Percentiles rank a stretch among this genome's conserved stretches.
These are phyloP conservation scores for Anisodus tanguticus DNA, from an alignment of 257 asterid genomes.

Conservation along the genomic window DNA sequence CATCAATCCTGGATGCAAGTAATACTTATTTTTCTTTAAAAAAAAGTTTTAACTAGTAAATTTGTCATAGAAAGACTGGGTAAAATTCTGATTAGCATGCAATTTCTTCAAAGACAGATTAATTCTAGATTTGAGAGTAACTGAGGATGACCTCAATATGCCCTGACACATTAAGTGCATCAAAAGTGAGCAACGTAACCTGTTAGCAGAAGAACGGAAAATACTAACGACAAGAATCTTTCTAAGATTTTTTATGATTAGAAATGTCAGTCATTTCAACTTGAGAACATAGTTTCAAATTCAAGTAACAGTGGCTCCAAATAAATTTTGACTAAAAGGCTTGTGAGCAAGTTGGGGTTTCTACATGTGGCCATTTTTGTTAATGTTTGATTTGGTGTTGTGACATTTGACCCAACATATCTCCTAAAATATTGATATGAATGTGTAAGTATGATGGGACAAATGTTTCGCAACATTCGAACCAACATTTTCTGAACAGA, in stretches of 20 bases:
- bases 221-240: background rate
- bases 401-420: no score
- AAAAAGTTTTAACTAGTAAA: background rate
- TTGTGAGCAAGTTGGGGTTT: background rate
- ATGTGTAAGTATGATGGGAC: no score
- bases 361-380: background rate
- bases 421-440: no score
- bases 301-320: constrained; percentile 10
- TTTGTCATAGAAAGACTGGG: background rate
- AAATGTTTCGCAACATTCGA: no score
- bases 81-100: background rate
- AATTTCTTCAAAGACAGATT: background rate
- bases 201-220: background rate
- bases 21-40: no score
- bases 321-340: constrained; percentile 10
- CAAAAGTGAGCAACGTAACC: background rate
- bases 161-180: background rate
- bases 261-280: background rate
- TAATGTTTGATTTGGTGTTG: no score
- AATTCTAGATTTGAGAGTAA: background rate
- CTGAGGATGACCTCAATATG: background rate
- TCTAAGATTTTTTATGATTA: background rate
- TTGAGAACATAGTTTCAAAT: constrained; percentile 7
- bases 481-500: no score
- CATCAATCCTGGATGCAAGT: background rate